Evolutionary conservation across 164 flowering plant species (phyloP).

Genomic region (Magnolia officinalis): DNA sequence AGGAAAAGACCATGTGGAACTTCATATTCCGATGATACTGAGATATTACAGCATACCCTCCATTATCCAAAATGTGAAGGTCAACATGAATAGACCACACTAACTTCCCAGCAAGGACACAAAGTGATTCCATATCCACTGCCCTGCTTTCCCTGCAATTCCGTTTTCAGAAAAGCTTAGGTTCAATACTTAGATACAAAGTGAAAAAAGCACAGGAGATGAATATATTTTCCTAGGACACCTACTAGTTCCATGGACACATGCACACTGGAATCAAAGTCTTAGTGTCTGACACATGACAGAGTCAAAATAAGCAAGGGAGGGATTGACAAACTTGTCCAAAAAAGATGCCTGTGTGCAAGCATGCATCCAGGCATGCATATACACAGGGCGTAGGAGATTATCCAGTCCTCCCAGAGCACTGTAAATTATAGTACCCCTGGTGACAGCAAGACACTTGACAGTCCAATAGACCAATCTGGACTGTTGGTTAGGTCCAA

Average conservation of each 20-base stretch:
- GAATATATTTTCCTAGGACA: neutral
- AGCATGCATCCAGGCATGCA: no score
- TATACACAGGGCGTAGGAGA: no score
- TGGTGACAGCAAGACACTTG: no score
- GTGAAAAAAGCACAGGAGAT: neutral
- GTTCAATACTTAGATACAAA: neutral
- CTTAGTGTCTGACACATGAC: neutral
- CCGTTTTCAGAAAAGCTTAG: slow-evolving; percentile 8
- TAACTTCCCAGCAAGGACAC: slow-evolving; percentile 81
- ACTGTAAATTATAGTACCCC: no score
- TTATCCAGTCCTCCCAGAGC: no score
- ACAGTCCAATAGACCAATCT: no score
- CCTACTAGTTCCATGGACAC: no score
- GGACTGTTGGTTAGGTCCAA: no score
- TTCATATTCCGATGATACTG: neutral
- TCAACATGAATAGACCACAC: slow-evolving; percentile 93
- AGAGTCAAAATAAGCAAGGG: neutral
- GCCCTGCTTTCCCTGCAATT: slow-evolving; percentile 96
- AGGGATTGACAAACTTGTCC: no score
- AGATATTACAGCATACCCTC: slow-evolving; percentile 56
- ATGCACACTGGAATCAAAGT: neutral
- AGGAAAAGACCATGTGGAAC: neutral
- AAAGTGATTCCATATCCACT: slow-evolving; percentile 90
- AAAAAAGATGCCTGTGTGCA: no score
- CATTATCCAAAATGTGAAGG: slow-evolving; percentile 91